Conservation (phyloP, 2,329 filamentous ascomycete species). For the Orbilia brochopaga region DNA sequence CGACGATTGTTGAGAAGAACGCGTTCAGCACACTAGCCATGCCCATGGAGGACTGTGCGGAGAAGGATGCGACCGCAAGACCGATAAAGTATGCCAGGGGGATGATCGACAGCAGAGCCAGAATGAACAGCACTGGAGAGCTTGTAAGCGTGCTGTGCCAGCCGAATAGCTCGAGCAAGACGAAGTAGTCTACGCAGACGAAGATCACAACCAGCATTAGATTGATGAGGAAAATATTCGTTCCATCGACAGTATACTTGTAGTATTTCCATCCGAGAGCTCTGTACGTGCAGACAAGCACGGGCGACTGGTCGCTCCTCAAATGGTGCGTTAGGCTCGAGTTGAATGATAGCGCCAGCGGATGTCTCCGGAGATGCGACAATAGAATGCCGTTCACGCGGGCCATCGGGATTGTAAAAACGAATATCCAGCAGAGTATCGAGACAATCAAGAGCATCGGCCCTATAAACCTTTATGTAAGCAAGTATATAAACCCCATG, state of each 20-base stretch:
- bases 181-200: conserved; percentile 88
- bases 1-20: conserved; percentile 96
- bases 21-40: conserved; percentile 96
- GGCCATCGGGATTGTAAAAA: conserved; percentile 98
- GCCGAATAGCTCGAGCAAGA: conserved; percentile 63
- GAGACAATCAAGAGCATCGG: conserved; percentile 86
- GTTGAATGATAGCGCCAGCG: conserved; percentile 90
- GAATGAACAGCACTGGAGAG: conserved; percentile 81
- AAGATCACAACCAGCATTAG: conserved; percentile 92
- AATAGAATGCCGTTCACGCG: conserved; percentile 89
- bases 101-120: conserved; percentile 88
- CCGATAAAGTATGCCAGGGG: conserved; percentile 98
- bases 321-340: conserved; percentile 76
- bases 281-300: conserved; percentile 94
- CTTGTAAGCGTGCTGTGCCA: conserved; percentile 72
- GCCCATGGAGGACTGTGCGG: conserved; percentile 97
- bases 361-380: conserved; percentile 89
- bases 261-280: conserved; percentile 94
- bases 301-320: conserved; percentile 69
- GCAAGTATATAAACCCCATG: conserved; percentile 2
- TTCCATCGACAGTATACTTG: conserved; percentile 99
- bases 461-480: conserved; percentile 60
- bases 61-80: conserved; percentile 97
- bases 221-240: conserved; percentile 99
- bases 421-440: conserved; percentile 89